A percentile compares a stretch with the other conserved stretches of the same genome.
phyloP scores from a whole-genome alignment of 164 flowering plant species.

The Tetracentron sinense region DNA sequence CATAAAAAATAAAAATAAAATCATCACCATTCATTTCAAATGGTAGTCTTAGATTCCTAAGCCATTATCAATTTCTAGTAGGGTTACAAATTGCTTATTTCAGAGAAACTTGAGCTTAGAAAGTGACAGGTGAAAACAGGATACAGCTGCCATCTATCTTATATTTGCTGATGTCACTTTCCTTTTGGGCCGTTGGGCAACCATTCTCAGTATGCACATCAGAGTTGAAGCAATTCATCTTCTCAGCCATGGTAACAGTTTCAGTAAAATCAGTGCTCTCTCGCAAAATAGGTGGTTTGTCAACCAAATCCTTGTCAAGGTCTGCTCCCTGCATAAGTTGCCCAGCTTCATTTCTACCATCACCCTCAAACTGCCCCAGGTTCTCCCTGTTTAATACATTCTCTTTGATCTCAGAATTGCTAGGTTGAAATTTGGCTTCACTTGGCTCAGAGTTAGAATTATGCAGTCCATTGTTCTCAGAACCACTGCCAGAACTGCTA shows the following conservation, averaged over 20 bases:
- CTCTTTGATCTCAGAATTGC: conserved; percentile 19
- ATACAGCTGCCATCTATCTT: conserved; percentile 37
- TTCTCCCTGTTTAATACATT: conserved; percentile 19
- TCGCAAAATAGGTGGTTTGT: conserved; percentile 12
- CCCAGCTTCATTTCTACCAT: conserved; percentile 18
- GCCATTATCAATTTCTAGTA: background rate
- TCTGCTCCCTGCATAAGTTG: conserved; percentile 14
- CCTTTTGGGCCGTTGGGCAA: conserved; percentile 17
- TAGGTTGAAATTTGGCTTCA: conserved; percentile 21
- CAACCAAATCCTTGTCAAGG: conserved; percentile 24
- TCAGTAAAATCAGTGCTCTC: conserved; percentile 28
- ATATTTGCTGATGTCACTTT: conserved; percentile 15
- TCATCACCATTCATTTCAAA: no score
- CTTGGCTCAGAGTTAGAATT: conserved; percentile 16
- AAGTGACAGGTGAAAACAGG: conserved; percentile 27
- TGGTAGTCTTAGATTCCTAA: conserved; percentile 5
- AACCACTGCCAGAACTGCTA: conserved; percentile 23
- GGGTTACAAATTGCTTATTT: conserved; percentile 1
- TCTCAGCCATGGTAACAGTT: conserved; percentile 21
- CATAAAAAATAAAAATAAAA: background rate
- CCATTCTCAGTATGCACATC: conserved; percentile 31
- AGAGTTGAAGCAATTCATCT: conserved; percentile 16
- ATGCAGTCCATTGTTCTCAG: conserved; percentile 22
- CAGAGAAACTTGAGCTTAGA: background rate
- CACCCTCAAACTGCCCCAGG: conserved; percentile 9